Base-by-base conservation (phyloP, 2,329 filamentous ascomycete species). In the Colletotrichum sp. region DNA sequence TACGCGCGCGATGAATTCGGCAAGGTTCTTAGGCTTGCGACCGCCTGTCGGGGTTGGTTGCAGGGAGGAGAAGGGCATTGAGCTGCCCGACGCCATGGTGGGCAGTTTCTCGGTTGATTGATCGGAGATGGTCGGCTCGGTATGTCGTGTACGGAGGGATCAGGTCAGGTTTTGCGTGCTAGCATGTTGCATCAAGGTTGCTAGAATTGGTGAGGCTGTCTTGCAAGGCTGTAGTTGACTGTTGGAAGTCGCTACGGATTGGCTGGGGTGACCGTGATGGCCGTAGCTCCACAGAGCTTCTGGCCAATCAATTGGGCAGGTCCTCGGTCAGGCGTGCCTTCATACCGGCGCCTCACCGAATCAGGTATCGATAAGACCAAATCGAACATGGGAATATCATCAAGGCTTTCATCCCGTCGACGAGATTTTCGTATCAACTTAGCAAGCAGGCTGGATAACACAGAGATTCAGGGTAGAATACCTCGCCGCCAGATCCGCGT, bases 1-100 rank as follows among this genome's bases (percentile, higher is more conserved):
- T 80, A 98, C 93, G 78, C 96, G 95, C 74, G 90, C 87, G 79
- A 98, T 95, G 79, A 96, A 93, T 62, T 94, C 90, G 72, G 91
- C 88, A n/a, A 98, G 88, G 62, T 89, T 90, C 81, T 90, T 91
- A 36, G 90, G 88, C 80, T 87, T 88, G 81, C 86, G 90, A 85
- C 87, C 89, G 80, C 86, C 88, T 78, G 88, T 86, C 18, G 93
- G 91, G 87, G 89, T 91, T 56, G 94, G 91, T 73, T 91, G 91
- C 74, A 96, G 86, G 12, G 92, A 90, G 67, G 95, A 89, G 9
- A 86, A 78, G 10, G 74, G 74, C 70, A 72, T 76, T 10, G 70
- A 75, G 65, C 43, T 61, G 75, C 78, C 77, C 65, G 78, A 79
- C 72, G 76, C 60, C 79, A 79, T 80, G 16, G 39, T 76, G 64